Evolutionary conservation across 2,329 filamentous ascomycete species (phyloP), one percentile per base, ranked within the genome.

Genomic region (Corynespora cassiicola): DNA sequence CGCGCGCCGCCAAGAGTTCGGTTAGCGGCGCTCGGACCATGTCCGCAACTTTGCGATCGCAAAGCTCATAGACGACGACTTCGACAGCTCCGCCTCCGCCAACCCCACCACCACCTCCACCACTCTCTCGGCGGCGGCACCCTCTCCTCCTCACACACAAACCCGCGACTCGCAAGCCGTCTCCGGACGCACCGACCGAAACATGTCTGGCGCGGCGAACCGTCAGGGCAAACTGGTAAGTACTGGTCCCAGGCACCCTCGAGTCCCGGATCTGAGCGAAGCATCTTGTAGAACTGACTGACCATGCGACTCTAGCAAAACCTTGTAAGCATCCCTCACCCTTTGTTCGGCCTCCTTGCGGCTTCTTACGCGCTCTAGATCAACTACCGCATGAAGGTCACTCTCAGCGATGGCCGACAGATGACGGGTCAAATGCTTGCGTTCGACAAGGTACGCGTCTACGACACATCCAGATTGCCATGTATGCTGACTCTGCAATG

Each of bases 221-320:
- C 95, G 96, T 75, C 91, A 96, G 75, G 94, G 94, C 75, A 97
- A 99, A 82, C 97, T 99, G 94, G 94, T 97, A 79, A 81, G 89
- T 85, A 47, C 47, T 46, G 50, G 57, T 52, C 52, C 61, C 57
- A 61, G 56, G 41, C 44, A 58, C 12, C 42, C 68, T 68, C 70
- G 44, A 50, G 38, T 55, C 54, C 52, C 55, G 49, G 52, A 47
- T 54, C 56, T 64, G 56, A 64, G 53, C 58, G 68, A 72, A 67
- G 62, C 73, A 62, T 68, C 75, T 68, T 61, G 67, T 69, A 66
- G 62, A 61, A 58, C 66, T 64, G 68, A 70, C 65, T 71, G 57
- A 68, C 71, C 68, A 47, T 44, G 59, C 62, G 64, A 52, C 31
- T 68, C 39, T 72, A 85, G 82, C 76, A 81, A 81, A 83, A 84